Percentiles rank a stretch among this genome's conserved stretches.
Conservation (phyloP, 306 rosid genomes). For the Trifolium dubium region DNA sequence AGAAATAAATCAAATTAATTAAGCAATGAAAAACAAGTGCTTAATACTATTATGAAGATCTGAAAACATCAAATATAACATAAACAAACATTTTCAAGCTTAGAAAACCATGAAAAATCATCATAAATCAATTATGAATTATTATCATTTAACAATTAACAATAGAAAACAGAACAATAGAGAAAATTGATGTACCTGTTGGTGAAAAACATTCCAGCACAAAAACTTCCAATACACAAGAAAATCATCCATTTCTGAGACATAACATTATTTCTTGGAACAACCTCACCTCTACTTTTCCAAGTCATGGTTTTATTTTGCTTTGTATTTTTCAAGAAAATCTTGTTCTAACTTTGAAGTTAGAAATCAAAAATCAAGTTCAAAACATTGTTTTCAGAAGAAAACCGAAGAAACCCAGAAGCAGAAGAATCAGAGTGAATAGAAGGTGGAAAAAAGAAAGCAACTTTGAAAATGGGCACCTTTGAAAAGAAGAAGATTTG, state of each 20-base stretch:
- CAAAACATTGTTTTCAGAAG: conserved; percentile 13
- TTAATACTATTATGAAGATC: conserved; percentile 31
- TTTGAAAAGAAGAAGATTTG: conserved; percentile 26
- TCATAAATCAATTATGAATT: background rate
- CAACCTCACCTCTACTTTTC: conserved; percentile 74
- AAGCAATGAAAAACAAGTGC: background rate
- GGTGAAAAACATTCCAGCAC: conserved; percentile 89
- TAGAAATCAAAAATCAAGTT: conserved; percentile 46
- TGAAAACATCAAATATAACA: conserved; percentile 16
- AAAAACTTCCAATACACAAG: conserved; percentile 82
- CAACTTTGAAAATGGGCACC: conserved; percentile 10
- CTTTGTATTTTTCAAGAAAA: background rate
- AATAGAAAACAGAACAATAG: background rate
- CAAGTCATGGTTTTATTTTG: conserved; percentile 60
- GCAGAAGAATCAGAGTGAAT: conserved; percentile 27
- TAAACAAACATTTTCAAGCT: conserved; percentile 6
- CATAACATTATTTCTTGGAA: conserved; percentile 62
- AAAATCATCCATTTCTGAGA: conserved; percentile 76
- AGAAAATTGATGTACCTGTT: conserved; percentile 59
- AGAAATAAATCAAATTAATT: conserved; percentile 21
- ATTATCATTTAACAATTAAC: background rate
- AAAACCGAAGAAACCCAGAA: conserved; percentile 35
- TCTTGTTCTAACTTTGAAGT: conserved; percentile 20
- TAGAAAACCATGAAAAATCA: conserved; percentile 8
- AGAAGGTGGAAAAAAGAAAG: conserved; percentile 23